These are phyloP conservation scores for Myriosclerotinia duriaeana DNA, from an alignment of 2,329 filamentous ascomycete genomes.

Conservation along the genomic window DNA sequence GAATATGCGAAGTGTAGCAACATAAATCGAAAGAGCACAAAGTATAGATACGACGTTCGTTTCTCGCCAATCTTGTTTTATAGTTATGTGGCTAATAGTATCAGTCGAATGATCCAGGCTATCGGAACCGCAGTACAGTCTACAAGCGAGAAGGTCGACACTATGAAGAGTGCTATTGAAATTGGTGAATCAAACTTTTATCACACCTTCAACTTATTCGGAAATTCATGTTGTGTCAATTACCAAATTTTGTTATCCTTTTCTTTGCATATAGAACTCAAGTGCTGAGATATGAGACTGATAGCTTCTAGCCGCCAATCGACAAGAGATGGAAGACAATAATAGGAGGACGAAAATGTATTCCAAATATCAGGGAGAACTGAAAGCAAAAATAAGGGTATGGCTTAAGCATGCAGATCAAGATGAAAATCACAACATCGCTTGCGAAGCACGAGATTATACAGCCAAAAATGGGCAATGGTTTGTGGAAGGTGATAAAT, in stretches of 20 bases:
- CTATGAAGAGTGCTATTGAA: neutral
- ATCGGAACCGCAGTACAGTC: neutral
- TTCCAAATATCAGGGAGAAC: no score
- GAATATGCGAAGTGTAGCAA: neutral
- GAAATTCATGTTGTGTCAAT: no score
- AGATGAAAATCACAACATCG: constrained; percentile 6
- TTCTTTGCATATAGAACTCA: no score
- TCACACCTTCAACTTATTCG: no score
- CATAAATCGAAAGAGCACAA: neutral
- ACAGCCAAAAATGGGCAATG: neutral
- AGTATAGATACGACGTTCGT: constrained; percentile 9
- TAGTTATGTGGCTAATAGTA: neutral
- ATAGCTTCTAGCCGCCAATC: neutral
- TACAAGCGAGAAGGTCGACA: neutral
- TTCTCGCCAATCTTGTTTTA: neutral
- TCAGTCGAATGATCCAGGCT: neutral
- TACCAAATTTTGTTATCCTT: no score
- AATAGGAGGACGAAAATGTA: neutral
- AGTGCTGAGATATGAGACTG: neutral
- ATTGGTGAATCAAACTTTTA: neutral
- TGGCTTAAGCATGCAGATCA: constrained; percentile 9
- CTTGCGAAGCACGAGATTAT: neutral
- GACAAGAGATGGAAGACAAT: neutral
- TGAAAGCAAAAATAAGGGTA: neutral
- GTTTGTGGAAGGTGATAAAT: neutral